Conservation (phyloP, 164 flowering plant species). For the Santalum album region DNA sequence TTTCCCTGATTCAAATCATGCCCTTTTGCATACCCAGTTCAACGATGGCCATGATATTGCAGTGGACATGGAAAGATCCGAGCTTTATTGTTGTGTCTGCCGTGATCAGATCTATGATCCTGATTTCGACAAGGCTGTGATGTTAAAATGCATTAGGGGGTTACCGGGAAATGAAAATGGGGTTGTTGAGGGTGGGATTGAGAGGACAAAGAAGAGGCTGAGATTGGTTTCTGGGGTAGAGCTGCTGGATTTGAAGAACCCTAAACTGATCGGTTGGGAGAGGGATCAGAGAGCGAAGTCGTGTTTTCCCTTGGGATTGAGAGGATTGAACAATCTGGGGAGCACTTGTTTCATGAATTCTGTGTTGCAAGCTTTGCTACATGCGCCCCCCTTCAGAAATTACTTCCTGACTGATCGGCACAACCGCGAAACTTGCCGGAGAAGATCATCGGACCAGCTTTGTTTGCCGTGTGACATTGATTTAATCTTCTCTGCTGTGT, state of each 20-base stretch:
- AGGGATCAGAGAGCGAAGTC: conserved; percentile 45
- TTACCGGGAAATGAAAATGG: conserved; percentile 23
- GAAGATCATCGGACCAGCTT: conserved; percentile 17
- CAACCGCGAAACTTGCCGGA: conserved; percentile 27
- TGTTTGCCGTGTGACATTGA: conserved; percentile 54
- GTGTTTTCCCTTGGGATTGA: conserved; percentile 52
- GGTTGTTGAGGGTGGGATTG: conserved; percentile 9
- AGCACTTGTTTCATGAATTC: conserved; percentile 71
- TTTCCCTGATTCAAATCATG: conserved; percentile 34
- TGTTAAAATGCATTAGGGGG: conserved; percentile 39
- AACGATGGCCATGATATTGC: conserved; percentile 49
- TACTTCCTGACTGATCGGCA: conserved; percentile 48
- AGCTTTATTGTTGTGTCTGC: conserved; percentile 67
- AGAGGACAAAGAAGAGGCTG: conserved; percentile 37
- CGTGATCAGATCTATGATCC: conserved; percentile 87
- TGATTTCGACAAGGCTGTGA: conserved; percentile 58
- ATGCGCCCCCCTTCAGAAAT: conserved; percentile 51
- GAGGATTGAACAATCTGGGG: conserved; percentile 70
- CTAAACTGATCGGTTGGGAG: conserved; percentile 22
- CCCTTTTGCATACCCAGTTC: conserved; percentile 38
- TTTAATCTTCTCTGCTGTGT: conserved; percentile 36
- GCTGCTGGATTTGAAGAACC: conserved; percentile 26
- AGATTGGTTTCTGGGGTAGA: conserved; percentile 19
- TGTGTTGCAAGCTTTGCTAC: conserved; percentile 59
- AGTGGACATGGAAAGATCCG: conserved; percentile 65